Evolutionary conservation across 2,329 filamentous ascomycete genomes (phyloP).

Genomic region (Dothistroma pini): DNA sequence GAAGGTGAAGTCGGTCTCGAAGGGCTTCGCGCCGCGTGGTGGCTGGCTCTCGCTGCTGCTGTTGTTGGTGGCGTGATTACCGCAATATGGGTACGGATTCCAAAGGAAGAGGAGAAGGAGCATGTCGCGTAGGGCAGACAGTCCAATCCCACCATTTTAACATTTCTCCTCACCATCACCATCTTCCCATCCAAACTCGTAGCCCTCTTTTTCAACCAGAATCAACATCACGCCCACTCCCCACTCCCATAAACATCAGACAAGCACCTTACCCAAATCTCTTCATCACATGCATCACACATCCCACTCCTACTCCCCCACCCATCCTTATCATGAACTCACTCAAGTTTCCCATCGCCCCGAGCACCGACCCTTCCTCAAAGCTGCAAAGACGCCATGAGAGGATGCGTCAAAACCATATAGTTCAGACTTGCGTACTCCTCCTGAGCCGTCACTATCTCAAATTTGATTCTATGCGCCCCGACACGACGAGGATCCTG

Average conservation of each 20-base stretch:
- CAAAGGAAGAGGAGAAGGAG: constrained; percentile 33
- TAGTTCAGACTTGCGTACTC: background rate
- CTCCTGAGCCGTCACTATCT: background rate
- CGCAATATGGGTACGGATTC: constrained; percentile 27
- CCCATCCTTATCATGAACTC: background rate
- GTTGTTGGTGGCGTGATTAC: constrained; percentile 27
- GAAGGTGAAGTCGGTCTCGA: constrained; percentile 28
- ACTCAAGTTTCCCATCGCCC: background rate
- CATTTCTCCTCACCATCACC: background rate
- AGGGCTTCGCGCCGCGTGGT: constrained; percentile 31
- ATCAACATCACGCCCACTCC: background rate
- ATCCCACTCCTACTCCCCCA: background rate
- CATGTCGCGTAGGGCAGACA: constrained; percentile 20
- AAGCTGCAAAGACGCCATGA: background rate
- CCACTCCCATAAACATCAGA: background rate
- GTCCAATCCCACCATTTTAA: too few species aligned
- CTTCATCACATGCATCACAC: background rate
- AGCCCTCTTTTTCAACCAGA: background rate
- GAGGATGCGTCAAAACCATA: background rate
- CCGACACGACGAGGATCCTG: background rate
- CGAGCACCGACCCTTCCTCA: background rate
- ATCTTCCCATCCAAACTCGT: background rate
- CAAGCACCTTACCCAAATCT: background rate
- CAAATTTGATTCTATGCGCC: background rate
- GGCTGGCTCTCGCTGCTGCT: constrained; percentile 27